Conservation (phyloP, 1,284 basidiomycete species). For the Lentinula novae-zelandiae region DNA sequence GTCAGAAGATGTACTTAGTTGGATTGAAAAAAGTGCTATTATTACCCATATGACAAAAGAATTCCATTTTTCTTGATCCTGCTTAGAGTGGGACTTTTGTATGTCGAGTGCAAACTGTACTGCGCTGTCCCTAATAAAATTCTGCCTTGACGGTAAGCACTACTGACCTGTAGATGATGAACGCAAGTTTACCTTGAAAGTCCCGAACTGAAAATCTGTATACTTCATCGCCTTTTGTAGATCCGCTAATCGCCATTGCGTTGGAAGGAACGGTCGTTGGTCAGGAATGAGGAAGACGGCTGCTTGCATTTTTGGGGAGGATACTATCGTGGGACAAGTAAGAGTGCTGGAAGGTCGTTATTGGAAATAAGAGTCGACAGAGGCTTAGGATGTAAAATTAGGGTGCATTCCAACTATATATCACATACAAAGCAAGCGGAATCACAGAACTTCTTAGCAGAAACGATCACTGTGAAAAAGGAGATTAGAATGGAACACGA, state of each 20-base stretch:
- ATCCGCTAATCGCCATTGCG: not conserved
- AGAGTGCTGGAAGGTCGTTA: not conserved
- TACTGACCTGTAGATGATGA: not conserved
- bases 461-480: conserved; percentile 52
- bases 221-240: not conserved
- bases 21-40: not conserved
- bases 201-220: not conserved
- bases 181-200: not conserved
- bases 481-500: conserved; percentile 11
- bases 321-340: not conserved
- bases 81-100: not conserved
- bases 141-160: not conserved
- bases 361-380: too few relatives aligned
- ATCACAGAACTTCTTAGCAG: conserved; percentile 36
- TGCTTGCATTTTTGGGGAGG: not conserved
- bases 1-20: not conserved
- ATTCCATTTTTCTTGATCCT: not conserved
- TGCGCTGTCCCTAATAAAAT: not conserved
- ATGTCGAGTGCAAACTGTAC: not conserved
- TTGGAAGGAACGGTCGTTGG: not conserved
- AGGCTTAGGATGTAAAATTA: not conserved
- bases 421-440: not conserved
- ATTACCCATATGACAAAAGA: not conserved
- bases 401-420: not conserved
- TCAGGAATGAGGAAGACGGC: not conserved